Conservation (phyloP, 2,329 filamentous ascomycete genomes). For the Botrytis byssoidea region DNA sequence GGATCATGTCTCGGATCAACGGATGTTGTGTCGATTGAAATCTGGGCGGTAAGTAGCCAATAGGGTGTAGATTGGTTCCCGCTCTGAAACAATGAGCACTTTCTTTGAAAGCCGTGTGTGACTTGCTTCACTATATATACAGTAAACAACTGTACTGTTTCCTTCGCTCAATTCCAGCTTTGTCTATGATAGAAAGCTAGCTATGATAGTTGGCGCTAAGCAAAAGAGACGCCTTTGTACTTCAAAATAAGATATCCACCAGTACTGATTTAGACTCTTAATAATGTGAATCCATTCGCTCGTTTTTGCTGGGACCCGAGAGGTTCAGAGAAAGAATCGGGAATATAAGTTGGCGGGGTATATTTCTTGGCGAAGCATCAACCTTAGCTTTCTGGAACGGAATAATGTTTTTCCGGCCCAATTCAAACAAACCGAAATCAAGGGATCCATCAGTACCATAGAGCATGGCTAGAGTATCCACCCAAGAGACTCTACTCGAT, state of each 20-base stretch:
- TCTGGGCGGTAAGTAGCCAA: background rate
- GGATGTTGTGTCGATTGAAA: background rate
- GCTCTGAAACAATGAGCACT: background rate
- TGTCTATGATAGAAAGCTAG: background rate
- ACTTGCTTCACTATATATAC: background rate
- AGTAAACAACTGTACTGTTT: background rate
- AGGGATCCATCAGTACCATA: background rate
- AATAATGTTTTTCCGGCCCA: background rate
- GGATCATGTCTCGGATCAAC: slow-evolving; percentile 3
- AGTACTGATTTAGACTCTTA: background rate
- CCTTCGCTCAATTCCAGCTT: background rate
- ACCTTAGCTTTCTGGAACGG: background rate
- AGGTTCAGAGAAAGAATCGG: background rate
- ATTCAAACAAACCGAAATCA: background rate
- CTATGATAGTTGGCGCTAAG: background rate
- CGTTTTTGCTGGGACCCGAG: background rate
- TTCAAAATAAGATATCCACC: too few species aligned
- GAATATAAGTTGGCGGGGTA: background rate
- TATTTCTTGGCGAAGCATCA: background rate
- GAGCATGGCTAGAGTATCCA: background rate
- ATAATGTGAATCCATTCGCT: background rate
- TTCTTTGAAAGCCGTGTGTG: background rate
- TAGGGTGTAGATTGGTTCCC: background rate
- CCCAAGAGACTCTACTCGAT: background rate
- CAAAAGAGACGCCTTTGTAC: background rate